Base-by-base conservation (phyloP, 768 basidiomycete genomes). In the Leccinellum luteum region DNA sequence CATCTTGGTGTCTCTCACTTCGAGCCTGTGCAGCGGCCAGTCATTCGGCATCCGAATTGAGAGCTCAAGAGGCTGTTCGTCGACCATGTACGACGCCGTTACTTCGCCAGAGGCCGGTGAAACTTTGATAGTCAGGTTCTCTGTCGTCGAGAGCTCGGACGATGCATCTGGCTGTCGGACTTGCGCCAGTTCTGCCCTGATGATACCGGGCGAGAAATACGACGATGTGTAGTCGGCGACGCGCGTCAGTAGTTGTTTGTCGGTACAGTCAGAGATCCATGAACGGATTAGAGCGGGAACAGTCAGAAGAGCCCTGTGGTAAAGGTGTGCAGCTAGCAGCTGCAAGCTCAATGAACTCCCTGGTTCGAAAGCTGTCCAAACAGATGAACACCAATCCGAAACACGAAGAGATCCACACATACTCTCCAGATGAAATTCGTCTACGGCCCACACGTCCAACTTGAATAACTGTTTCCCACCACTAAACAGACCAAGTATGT, bases 61-160 rank as follows among this genome's bases (percentile, higher is more conserved):
- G 57, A 99, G 85, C 74, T 98, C 96, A 62, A 99, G 82, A 51
- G 86, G 82, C 68, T 98, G 92, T 45, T 99, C 97, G 69, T 99
- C 97, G 1, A 99, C 89, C 31, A 82, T 76, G 67, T 96, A 99
- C 17, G 83, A 81, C 10, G 88, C 92, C 1, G 83, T 84, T 44
- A 97, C 90, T 71, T 98, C 97, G 59, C 87, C 86, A 23, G 86
- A 81, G 2, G 82, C 81, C 32, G 72, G 74, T 0, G 86, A 81
- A 21, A 97, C 87, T 64, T 91, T 93, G 72, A 98, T 76, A 9
- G 81, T 82, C 57, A 98, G 74, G 58, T 85, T 89, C 61, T 95
- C 93, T 63, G 92, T 91, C 2, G 78, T 73, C 6, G 59, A 56
- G 32, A 90, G 75, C 56, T 83, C 83, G n/a, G 80, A 75, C 4